Base-by-base conservation (phyloP, 2,329 filamentous ascomycete genomes). In the Curvularia sp. region DNA sequence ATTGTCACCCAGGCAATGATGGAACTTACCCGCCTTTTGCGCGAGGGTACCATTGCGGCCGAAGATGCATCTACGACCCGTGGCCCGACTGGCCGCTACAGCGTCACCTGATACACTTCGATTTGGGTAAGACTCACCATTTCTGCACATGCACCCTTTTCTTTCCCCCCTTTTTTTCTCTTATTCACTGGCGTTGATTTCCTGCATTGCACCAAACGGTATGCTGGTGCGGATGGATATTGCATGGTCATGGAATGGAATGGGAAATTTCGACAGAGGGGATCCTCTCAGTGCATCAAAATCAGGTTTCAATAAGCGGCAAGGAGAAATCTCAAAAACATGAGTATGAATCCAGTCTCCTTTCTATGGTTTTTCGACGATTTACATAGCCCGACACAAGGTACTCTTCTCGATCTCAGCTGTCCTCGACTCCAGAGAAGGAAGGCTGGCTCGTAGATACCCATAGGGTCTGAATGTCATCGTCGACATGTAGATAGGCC, bases 1-100 rank as follows among this genome's bases (percentile, higher is more conserved):
- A 89, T 93, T 31, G 95, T 99, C 28, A 91, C 91, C 51, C 90
- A 91, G 70, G 95, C 95, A 2, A 92, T 99, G 86, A 87, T 88
- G 66, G 93, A 98, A 79, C 84, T 99, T 65, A 94, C 93, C 74
- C 86, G 93, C 47, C 81, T 97, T 71, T 80, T 99, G 67, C 92
- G 90, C 75, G 95, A 98, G 78, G 95, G 92, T 12, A 97, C 93
- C 0, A 87, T 96, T 70, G 92, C 92, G 13, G 93, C 93, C 10
- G 91, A 90, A 26, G 93, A 97, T 70, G 57, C 64, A 13, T 89
- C 90, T n/a, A 90, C 95, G 74, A 89, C 87, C 59, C 86, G 93
- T 63, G 89, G 90, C 13, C 90, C 92, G 1, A 88, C 88, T 71
- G 92, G 92, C 58, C 86, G 93, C 70, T 99, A 98, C 75, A 96